Evolutionary conservation across 345 rosid species (phyloP).

Genomic region (Passiflora organensis): DNA sequence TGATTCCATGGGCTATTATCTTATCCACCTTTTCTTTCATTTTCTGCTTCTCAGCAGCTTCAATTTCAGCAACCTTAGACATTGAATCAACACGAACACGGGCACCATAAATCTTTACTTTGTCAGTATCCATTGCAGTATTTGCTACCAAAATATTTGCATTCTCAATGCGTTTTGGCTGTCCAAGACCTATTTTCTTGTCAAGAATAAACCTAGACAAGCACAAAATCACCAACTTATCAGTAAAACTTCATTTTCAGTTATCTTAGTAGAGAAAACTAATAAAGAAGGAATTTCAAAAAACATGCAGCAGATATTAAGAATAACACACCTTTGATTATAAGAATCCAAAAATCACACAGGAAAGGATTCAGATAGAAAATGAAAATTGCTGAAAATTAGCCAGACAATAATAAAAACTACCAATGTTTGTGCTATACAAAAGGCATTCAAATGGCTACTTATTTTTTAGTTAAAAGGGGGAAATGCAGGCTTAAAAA

Average conservation of each 20-base stretch:
- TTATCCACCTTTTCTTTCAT: constrained; percentile 98
- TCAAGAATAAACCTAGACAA: constrained; percentile 81
- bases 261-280: too few species aligned
- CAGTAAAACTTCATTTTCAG: background rate
- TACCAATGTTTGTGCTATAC: too few species aligned
- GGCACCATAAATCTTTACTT: constrained; percentile 97
- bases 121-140: constrained; percentile 99
- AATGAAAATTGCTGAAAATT: too few species aligned
- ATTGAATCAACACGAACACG: constrained; percentile 99
- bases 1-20: constrained; percentile 84
- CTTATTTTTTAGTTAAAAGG: too few species aligned
- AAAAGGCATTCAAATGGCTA: too few species aligned
- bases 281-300: too few species aligned
- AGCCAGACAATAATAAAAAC: too few species aligned
- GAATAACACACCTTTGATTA: too few species aligned
- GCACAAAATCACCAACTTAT: background rate
- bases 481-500: too few species aligned
- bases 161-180: constrained; percentile 92
- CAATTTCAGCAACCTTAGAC: constrained; percentile 94
- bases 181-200: constrained; percentile 98
- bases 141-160: constrained; percentile 96
- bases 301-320: too few species aligned
- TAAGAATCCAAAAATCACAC: too few species aligned
- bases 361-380: too few species aligned
- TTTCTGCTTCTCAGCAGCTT: constrained; percentile 97